Base-by-base conservation (phyloP, 169 alveolate species). In the Eimeria praecox region DNA sequence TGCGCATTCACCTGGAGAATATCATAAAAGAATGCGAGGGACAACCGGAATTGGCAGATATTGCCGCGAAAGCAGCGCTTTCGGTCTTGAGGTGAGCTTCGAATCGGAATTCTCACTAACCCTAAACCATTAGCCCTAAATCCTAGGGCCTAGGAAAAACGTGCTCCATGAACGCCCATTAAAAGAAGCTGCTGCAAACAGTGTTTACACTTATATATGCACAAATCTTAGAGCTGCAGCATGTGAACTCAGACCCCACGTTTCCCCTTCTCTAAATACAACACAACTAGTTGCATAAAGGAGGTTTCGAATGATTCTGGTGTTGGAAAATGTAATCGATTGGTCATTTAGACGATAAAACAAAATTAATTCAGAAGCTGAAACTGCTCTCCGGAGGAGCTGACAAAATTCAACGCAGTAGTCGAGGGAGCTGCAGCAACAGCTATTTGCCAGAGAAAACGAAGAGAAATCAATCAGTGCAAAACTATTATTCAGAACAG, bases 11-110 rank as follows among this genome's bases (percentile, higher is more conserved):
- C 44, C 40, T 42, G n/a, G 90, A 80, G 42, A 27, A 59, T 20
- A 20, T 80, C 33, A 2, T 80, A 8, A 8, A 40, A 16, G 66
- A 80, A 33, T 80, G 90, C 40, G 90, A 80, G 27, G 66, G 90
- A 20, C 90, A 46, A 16, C 62, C 62, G 35, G 90, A 35, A 20
- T 33, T 80, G 38, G 38, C 44, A 66, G 40, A 38, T n/a, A 18
- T 44, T 24, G 90, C 90, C n/a, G 90, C 90, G 27, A 80, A 80
- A 2, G 90, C 90, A 42, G 90, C 90, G 22, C n/a, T 44, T 24
- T 38, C 90, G 5, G 38, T 80, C 69, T 80, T 80, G 90, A 33
- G 90, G 90, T 80, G 40, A n/a, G 20, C n/a, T 0, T n/a, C 40
- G 22, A 22, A 24, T n/a, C n/a, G n/a, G n/a, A 64, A 3, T 24